Evolutionary conservation across 2,329 filamentous ascomycete genomes (phyloP).

Genomic region (Nothophaeocryptopus gaeumannii): DNA sequence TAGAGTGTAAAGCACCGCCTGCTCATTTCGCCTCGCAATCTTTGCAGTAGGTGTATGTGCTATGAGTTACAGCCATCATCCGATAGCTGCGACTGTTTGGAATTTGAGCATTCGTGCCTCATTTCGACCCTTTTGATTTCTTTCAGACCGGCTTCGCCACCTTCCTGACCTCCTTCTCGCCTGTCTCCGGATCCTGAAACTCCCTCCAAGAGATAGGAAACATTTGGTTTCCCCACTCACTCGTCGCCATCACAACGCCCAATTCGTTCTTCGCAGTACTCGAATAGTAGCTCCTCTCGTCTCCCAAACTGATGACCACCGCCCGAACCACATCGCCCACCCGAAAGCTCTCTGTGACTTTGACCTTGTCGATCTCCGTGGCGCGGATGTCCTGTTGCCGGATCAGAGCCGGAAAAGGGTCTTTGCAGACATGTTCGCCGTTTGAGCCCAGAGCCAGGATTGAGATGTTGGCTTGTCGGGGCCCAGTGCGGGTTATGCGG

Average conservation of each 20-base stretch:
- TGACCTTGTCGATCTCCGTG: constrained; percentile 93
- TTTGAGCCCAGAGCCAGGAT: constrained; percentile 75
- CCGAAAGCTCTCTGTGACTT: constrained; percentile 84
- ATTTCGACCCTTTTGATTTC: too few species aligned
- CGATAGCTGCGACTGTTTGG: too few species aligned
- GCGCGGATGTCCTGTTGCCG: constrained; percentile 78
- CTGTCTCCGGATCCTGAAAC: constrained; percentile 79
- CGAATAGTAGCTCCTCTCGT: constrained; percentile 94
- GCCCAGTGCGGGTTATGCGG: constrained; percentile 79
- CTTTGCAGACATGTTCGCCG: constrained; percentile 28
- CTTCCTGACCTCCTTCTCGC: constrained; percentile 75
- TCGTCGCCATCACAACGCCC: constrained; percentile 89
- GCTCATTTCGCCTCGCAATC: too few species aligned
- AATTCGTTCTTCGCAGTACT: constrained; percentile 87
- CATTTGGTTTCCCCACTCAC: constrained; percentile 86
- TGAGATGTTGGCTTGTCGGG: constrained; percentile 77
- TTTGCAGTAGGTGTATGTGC: too few species aligned
- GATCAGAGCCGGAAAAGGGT: constrained; percentile 35
- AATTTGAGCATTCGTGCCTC: not conserved
- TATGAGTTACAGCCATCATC: too few species aligned
- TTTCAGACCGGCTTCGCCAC: constrained; percentile 85
- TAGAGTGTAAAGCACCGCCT: too few species aligned
- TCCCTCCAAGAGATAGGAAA: constrained; percentile 93
- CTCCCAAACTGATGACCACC: constrained; percentile 77
- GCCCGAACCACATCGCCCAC: constrained; percentile 90